Conservation (phyloP, 768 basidiomycete genomes). For the Sutorius australiensis region DNA sequence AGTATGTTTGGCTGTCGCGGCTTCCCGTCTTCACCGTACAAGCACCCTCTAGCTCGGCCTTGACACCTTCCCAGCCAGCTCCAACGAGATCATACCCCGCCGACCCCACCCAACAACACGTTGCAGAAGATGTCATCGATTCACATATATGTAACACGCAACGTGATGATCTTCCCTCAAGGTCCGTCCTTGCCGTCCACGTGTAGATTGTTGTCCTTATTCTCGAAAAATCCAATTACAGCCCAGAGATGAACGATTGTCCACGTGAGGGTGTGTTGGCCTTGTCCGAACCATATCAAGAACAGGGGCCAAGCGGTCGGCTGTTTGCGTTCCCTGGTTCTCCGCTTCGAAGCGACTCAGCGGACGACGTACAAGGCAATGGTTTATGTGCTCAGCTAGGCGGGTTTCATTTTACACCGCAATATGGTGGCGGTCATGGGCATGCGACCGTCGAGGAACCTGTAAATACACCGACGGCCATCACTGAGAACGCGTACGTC, state of each 20-base stretch:
- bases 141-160: slow-evolving; percentile 22
- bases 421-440: slow-evolving; percentile 9
- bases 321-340: slow-evolving; percentile 9
- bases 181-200: slow-evolving; percentile 29
- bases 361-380: slow-evolving; percentile 25
- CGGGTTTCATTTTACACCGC: slow-evolving; percentile 25
- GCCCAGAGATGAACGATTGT: slow-evolving; percentile 16
- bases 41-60: slow-evolving; percentile 18
- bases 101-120: slow-evolving; percentile 26
- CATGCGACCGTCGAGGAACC: slow-evolving; percentile 17
- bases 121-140: slow-evolving; percentile 29
- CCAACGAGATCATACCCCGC: slow-evolving; percentile 26
- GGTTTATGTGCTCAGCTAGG: slow-evolving; percentile 22
- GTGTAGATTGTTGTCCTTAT: slow-evolving; percentile 16
- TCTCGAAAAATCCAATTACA: slow-evolving; percentile 18
- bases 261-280: slow-evolving; percentile 21
- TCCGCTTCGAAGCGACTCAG: slow-evolving; percentile 11
- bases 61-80: slow-evolving; percentile 26
- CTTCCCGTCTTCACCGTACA: background rate
- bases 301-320: slow-evolving; percentile 14
- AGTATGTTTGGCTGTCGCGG: background rate
- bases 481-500: slow-evolving; percentile 26
- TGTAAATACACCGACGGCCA: slow-evolving; percentile 24
- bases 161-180: slow-evolving; percentile 35
- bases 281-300: slow-evolving; percentile 19